Evolutionary conservation across 106 monocot species (phyloP).

Genomic region (Ottelia alismoides): DNA sequence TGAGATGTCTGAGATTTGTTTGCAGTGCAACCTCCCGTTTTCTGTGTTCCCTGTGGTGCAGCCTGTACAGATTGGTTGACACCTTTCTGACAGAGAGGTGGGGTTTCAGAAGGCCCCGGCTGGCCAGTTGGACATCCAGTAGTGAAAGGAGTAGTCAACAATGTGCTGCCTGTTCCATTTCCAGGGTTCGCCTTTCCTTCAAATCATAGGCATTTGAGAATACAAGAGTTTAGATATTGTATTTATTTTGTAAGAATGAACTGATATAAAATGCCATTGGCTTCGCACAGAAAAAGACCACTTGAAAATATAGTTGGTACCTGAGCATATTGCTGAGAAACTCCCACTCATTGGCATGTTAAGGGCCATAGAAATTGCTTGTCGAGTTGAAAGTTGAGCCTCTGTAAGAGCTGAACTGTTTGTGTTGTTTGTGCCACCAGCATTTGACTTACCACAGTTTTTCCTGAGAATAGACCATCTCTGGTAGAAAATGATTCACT

Average conservation of each 20-base stretch:
- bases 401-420: constrained; percentile 6
- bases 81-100: background rate
- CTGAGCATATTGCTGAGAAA: constrained; percentile 11
- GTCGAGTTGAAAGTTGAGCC: constrained; percentile 8
- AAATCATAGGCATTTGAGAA: too few species aligned
- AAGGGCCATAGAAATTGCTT: constrained; percentile 17
- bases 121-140: too few species aligned
- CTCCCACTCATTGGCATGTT: constrained; percentile 20
- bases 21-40: background rate
- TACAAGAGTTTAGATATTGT: too few species aligned
- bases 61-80: constrained; percentile 7
- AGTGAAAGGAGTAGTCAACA: too few species aligned
- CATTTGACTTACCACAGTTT: constrained; percentile 5
- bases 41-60: background rate
- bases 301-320: background rate
- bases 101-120: constrained; percentile 10
- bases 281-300: too few species aligned
- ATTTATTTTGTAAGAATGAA: too few species aligned
- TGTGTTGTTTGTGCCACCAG: constrained; percentile 1
- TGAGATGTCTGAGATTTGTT: constrained; percentile 5
- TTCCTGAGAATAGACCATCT: constrained; percentile 23
- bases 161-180: too few species aligned
- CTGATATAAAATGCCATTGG: too few species aligned
- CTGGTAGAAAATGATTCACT: too few species aligned
- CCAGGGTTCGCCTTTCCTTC: too few species aligned